A percentile compares a stretch with the other conserved stretches of the same genome.
phyloP scores from a whole-genome alignment of 2,329 filamentous ascomycete genomes.

The Clonostachys rhizophaga region DNA sequence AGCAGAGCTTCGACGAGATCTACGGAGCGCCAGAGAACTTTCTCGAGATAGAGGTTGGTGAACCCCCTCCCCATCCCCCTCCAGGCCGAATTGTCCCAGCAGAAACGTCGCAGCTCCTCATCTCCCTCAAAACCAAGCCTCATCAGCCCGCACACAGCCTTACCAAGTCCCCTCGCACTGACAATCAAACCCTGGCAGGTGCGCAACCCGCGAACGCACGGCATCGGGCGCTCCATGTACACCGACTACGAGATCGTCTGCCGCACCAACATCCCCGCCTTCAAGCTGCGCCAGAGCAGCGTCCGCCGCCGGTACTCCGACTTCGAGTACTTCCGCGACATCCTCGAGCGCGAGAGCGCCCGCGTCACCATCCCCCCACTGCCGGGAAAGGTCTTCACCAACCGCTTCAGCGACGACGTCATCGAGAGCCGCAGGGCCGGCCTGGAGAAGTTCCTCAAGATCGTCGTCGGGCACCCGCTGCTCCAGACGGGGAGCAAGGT shows the following conservation, averaged over 20 bases:
- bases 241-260: constrained; percentile 98
- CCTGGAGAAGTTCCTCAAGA: constrained; percentile 92
- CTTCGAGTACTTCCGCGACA: constrained; percentile 98
- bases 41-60: constrained; percentile 87
- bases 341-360: constrained; percentile 90
- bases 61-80: background rate
- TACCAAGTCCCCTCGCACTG: background rate
- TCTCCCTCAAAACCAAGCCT: background rate
- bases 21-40: constrained; percentile 99
- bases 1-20: constrained; percentile 98
- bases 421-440: constrained; percentile 92
- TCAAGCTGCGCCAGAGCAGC: constrained; percentile 85
- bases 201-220: constrained; percentile 88
- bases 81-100: background rate
- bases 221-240: constrained; percentile 94
- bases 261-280: constrained; percentile 97
- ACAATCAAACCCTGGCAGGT: constrained; percentile 51
- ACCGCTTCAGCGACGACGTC: constrained; percentile 96
- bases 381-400: constrained; percentile 96
- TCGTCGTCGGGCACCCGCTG: constrained; percentile 93
- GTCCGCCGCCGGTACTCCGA: constrained; percentile 95
- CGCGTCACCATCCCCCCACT: constrained; percentile 93
- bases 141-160: background rate
- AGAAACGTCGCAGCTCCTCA: background rate
- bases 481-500: constrained; percentile 98